Evolutionary conservation across 2,329 filamentous ascomycete genomes (phyloP).

Genomic region (Fusarium secorum): DNA sequence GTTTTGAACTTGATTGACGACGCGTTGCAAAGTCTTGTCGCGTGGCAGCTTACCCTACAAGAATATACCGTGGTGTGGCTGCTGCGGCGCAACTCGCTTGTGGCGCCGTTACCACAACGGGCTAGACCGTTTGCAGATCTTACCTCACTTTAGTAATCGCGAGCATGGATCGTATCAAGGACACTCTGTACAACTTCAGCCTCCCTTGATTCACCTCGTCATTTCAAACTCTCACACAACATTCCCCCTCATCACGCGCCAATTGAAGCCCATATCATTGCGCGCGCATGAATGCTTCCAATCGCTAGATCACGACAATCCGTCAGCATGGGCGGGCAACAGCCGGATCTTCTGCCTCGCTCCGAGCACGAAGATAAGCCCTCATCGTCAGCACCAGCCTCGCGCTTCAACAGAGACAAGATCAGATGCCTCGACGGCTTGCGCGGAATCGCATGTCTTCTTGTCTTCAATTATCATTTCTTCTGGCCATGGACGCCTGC

Average conservation of each 20-base stretch:
- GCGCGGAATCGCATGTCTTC: conserved; percentile 52
- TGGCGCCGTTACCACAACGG: background rate
- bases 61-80: background rate
- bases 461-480: conserved; percentile 55
- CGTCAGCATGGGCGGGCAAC: conserved; percentile 29
- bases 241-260: background rate
- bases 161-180: conserved; percentile 19
- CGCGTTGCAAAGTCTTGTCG: background rate
- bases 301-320: conserved; percentile 26
- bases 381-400: conserved; percentile 12
- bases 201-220: conserved; percentile 14
- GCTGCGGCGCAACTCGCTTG: background rate
- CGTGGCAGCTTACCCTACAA: background rate
- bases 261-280: background rate
- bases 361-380: conserved; percentile 22
- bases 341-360: conserved; percentile 29
- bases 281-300: conserved; percentile 29
- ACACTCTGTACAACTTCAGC: conserved; percentile 20
- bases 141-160: conserved; percentile 8
- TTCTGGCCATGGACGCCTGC: conserved; percentile 51
- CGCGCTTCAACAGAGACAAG: conserved; percentile 43
- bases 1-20: background rate
- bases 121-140: conserved; percentile 17
- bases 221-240: background rate
- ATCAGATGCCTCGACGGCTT: conserved; percentile 52